Evolutionary conservation across 2,329 filamentous ascomycete genomes (phyloP).

Genomic region (Xylariaceae sp.): DNA sequence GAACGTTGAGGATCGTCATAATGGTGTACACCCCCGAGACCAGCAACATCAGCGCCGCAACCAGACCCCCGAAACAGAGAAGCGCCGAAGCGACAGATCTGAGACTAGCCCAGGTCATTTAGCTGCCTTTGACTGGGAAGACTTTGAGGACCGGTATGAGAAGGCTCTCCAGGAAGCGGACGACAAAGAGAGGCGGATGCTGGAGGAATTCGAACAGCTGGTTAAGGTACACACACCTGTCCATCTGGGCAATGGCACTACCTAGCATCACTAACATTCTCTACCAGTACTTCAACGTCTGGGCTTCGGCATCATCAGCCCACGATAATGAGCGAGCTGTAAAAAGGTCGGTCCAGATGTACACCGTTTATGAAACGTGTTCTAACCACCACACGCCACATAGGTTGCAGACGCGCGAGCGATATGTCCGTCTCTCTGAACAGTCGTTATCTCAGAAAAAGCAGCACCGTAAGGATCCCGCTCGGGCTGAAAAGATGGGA

Average conservation of each 20-base stretch:
- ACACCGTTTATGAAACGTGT: background rate
- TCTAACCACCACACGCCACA: conserved; percentile 12
- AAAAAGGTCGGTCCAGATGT: conserved; percentile 56
- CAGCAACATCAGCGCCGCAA: conserved; percentile 28
- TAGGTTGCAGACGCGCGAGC: conserved; percentile 73
- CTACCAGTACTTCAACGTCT: conserved; percentile 69
- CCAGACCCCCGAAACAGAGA: conserved; percentile 37
- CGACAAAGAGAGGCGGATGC: conserved; percentile 59
- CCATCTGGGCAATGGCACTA: background rate
- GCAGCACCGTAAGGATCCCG: conserved; percentile 64
- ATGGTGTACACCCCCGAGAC: conserved; percentile 12
- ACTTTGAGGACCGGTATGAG: conserved; percentile 68
- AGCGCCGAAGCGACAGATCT: conserved; percentile 33
- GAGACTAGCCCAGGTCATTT: conserved; percentile 48
- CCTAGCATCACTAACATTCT: conserved; percentile 1
- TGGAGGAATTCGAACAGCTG: conserved; percentile 64
- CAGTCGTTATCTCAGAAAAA: conserved; percentile 67
- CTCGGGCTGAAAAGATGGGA: conserved; percentile 7
- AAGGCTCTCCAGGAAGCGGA: conserved; percentile 60
- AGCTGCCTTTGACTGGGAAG: conserved; percentile 67
- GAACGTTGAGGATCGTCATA: conserved; percentile 18
- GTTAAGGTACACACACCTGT: conserved; percentile 50
- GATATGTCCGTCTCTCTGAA: conserved; percentile 72
- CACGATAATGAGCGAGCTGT: conserved; percentile 73
- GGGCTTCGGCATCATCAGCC: conserved; percentile 67